A percentile compares a stretch with the other conserved stretches of the same genome.
phyloP scores from a whole-genome alignment of 1,139 yeast genomes.

The Hyphopichia fennica region DNA sequence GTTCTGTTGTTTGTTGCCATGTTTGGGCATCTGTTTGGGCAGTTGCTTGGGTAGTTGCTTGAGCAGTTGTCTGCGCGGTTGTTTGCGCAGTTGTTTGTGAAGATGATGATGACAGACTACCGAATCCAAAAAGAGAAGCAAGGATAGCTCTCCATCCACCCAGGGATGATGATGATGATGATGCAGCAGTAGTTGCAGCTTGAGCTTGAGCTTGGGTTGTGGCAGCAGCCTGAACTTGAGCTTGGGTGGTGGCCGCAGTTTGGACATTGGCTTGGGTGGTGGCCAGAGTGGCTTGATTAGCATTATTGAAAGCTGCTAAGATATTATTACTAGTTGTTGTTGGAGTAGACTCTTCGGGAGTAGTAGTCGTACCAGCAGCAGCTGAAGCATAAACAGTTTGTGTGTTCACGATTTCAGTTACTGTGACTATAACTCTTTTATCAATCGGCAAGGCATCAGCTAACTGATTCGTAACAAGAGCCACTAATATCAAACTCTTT shows the following conservation, averaged over 20 bases:
- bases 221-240: not conserved
- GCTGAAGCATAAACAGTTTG: not conserved
- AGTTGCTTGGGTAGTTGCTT: not conserved
- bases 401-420: not conserved
- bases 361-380: not conserved
- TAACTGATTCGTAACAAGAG: not conserved
- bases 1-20: too few species aligned
- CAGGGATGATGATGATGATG: not conserved
- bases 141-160: not conserved
- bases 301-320: not conserved
- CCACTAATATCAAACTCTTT: not conserved
- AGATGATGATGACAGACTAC: not conserved
- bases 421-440: constrained; percentile 2
- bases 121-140: not conserved
- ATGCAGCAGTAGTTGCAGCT: not conserved
- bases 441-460: not conserved
- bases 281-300: not conserved
- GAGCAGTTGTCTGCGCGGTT: too few species aligned
- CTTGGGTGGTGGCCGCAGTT: not conserved
- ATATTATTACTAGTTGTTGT: not conserved
- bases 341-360: not conserved
- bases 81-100: too few species aligned
- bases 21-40: not conserved
- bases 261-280: not conserved
- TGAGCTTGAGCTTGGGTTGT: not conserved